Conservation (phyloP, 2,329 filamentous ascomycete species). For the Fusarium vanettenii region DNA sequence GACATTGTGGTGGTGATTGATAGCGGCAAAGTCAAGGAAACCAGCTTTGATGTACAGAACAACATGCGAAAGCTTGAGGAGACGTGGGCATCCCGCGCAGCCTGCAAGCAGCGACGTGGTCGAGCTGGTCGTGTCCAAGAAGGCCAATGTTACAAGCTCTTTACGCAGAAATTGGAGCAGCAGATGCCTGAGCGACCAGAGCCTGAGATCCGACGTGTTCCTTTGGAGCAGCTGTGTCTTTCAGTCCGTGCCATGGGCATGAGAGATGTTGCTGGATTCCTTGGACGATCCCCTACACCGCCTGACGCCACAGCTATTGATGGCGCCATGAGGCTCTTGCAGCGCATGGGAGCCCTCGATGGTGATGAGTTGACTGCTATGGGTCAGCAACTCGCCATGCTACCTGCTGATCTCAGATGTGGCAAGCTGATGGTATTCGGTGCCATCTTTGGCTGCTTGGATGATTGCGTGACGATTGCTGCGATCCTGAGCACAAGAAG, state of each 20-base stretch:
- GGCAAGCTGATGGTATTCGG: slow-evolving; percentile 97
- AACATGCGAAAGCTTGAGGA: slow-evolving; percentile 96
- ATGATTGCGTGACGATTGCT: slow-evolving; percentile 88
- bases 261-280: slow-evolving; percentile 81
- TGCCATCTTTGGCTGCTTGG: slow-evolving; percentile 90
- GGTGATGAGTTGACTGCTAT: slow-evolving; percentile 89
- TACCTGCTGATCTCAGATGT: slow-evolving; percentile 91
- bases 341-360: slow-evolving; percentile 88
- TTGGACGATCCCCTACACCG: slow-evolving; percentile 88
- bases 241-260: slow-evolving; percentile 97
- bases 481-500: slow-evolving; percentile 90
- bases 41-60: slow-evolving; percentile 88
- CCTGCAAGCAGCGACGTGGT: slow-evolving; percentile 93
- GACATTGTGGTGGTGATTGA: slow-evolving; percentile 97
- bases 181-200: slow-evolving; percentile 91
- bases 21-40: slow-evolving; percentile 95
- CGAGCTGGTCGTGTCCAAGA: slow-evolving; percentile 93
- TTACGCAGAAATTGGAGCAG: slow-evolving; percentile 84
- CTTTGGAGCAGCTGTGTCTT: slow-evolving; percentile 92
- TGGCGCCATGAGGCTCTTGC: slow-evolving; percentile 81
- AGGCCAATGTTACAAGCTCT: slow-evolving; percentile 95
- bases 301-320: slow-evolving; percentile 88
- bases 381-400: slow-evolving; percentile 92
- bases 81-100: slow-evolving; percentile 93
- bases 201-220: slow-evolving; percentile 92